Evolutionary conservation across 2,329 filamentous ascomycete genomes (phyloP).

Genomic region (Magnaporthiopsis poae): DNA sequence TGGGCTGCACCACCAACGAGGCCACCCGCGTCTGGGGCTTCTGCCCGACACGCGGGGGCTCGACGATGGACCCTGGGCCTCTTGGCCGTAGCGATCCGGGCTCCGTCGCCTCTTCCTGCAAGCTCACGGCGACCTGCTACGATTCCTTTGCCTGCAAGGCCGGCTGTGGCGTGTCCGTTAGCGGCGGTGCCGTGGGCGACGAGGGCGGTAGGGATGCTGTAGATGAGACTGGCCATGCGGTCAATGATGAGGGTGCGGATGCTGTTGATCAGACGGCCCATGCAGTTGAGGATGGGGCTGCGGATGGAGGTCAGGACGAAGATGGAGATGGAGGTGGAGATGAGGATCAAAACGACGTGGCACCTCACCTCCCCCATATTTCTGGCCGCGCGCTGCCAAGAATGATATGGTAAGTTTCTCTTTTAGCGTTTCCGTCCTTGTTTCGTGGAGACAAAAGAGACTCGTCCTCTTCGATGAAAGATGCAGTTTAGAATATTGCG

Average conservation of each 20-base stretch:
- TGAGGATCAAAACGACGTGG: neutral
- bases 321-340: neutral
- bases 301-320: neutral
- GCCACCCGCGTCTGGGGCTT: neutral
- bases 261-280: neutral
- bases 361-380: neutral
- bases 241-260: neutral
- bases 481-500: neutral
- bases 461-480: neutral
- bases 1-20: neutral
- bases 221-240: neutral
- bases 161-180: neutral
- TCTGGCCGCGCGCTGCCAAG: neutral
- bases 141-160: neutral
- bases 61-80: neutral
- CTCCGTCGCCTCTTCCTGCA: neutral
- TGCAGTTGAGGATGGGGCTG: neutral
- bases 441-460: neutral
- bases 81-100: no score
- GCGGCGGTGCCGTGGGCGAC: neutral
- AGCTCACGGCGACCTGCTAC: neutral
- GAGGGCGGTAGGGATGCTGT: neutral
- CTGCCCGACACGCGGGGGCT: neutral
- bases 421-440: neutral
- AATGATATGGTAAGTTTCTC: neutral